Conservation (phyloP, 108 stramenopile species). For the Bacterosira constricta region DNA sequence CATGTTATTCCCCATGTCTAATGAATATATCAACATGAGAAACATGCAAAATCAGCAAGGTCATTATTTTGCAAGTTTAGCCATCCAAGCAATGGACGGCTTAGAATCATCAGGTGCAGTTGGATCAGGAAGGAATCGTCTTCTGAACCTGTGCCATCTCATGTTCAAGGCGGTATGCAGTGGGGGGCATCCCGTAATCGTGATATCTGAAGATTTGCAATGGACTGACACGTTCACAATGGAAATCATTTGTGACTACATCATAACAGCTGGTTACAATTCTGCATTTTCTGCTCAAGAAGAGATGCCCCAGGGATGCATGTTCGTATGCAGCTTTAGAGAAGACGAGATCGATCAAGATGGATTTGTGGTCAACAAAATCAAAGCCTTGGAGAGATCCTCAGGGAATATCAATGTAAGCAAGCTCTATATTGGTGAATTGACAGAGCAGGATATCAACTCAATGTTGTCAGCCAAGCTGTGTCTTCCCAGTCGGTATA, state of each 20-base stretch:
- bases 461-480: neutral
- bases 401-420: neutral
- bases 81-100: neutral
- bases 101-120: neutral
- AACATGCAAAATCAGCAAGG: neutral
- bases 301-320: neutral
- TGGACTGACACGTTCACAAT: neutral
- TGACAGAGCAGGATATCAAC: neutral
- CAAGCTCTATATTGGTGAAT: neutral
- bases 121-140: constrained; percentile 8
- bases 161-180: constrained; percentile 3
- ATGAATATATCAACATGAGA: neutral
- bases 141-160: neutral
- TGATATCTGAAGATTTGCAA: constrained; percentile 1
- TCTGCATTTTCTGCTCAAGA: neutral
- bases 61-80: neutral
- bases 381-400: neutral
- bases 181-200: neutral
- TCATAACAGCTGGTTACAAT: neutral
- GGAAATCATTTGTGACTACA: neutral
- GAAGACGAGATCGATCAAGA: neutral
- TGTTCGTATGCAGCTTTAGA: neutral
- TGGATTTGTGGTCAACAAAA: neutral
- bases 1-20: neutral
- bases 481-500: neutral